Evolutionary conservation across 805 yeast genomes (phyloP).

Genomic region (Lipomyces sp.): DNA sequence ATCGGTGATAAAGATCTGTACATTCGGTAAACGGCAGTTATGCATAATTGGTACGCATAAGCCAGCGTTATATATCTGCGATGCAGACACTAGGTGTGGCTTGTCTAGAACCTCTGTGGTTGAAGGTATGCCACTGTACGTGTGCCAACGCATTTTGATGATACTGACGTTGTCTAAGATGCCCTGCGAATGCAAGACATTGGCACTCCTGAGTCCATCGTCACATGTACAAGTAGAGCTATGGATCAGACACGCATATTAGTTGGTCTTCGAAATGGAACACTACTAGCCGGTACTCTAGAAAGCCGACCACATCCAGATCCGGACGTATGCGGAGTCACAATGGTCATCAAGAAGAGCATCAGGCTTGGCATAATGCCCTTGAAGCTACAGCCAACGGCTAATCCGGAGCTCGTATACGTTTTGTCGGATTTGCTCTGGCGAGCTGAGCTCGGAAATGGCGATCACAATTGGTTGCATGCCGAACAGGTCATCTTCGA

Average conservation of each 20-base stretch:
- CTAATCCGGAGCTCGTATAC: constrained; percentile 13
- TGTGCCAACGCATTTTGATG: neutral
- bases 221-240: neutral
- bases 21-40: neutral
- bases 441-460: constrained; percentile 2
- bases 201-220: constrained; percentile 13
- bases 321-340: neutral
- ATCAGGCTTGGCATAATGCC: constrained; percentile 26
- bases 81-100: constrained; percentile 2
- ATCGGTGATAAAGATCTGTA: constrained; percentile 4
- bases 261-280: constrained; percentile 29
- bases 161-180: neutral
- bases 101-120: neutral
- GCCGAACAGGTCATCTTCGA: constrained; percentile 25
- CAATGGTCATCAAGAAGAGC: neutral
- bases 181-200: constrained; percentile 6
- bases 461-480: constrained; percentile 11
- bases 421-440: constrained; percentile 25
- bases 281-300: constrained; percentile 3
- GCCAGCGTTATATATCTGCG: constrained; percentile 11
- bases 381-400: constrained; percentile 15
- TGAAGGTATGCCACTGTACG: neutral
- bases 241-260: constrained; percentile 2
- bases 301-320: neutral
- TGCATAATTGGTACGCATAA: constrained; percentile 27